Conservation (phyloP, 768 basidiomycete genomes). For the Erythrobasidium yunnanense region DNA sequence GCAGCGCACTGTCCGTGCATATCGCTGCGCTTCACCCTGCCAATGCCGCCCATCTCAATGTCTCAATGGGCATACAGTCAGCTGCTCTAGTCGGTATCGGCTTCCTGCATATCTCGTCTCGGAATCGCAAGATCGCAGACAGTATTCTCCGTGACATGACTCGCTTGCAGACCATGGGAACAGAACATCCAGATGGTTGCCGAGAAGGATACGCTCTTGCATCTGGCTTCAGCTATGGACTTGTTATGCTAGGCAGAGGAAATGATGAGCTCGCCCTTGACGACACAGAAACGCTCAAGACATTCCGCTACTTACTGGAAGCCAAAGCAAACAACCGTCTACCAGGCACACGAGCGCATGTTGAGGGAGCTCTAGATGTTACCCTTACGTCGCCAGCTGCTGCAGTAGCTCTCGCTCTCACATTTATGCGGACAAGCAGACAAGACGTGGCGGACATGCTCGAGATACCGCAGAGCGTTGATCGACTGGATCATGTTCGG, state of each 20-base stretch:
- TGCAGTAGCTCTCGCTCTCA: constrained; percentile 74
- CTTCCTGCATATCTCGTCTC: constrained; percentile 75
- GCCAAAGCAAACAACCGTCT: constrained; percentile 5
- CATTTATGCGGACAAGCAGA: constrained; percentile 78
- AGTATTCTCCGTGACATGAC: constrained; percentile 76
- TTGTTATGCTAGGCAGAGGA: constrained; percentile 90
- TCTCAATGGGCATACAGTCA: constrained; percentile 77
- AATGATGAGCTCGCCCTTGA: constrained; percentile 55
- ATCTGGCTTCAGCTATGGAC: constrained; percentile 80
- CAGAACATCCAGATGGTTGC: constrained; percentile 75
- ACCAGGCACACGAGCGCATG: constrained; percentile 24
- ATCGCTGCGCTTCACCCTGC: constrained; percentile 84
- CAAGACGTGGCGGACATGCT: constrained; percentile 77
- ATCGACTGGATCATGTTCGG: constrained; percentile 71
- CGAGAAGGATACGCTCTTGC: constrained; percentile 85
- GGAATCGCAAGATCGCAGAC: constrained; percentile 82
- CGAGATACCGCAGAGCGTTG: constrained; percentile 65
- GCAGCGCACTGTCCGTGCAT: constrained; percentile 80
- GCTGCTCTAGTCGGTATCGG: constrained; percentile 80
- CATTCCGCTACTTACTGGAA: constrained; percentile 57
- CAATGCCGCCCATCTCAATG: constrained; percentile 75
- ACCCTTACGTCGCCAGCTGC: constrained; percentile 87
- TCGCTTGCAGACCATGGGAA: constrained; percentile 61
- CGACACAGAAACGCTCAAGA: constrained; percentile 58
- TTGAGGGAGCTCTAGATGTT: constrained; percentile 53